Evolutionary conservation across 129 eudicot species (phyloP).

Genomic region (Apium graveolens): DNA sequence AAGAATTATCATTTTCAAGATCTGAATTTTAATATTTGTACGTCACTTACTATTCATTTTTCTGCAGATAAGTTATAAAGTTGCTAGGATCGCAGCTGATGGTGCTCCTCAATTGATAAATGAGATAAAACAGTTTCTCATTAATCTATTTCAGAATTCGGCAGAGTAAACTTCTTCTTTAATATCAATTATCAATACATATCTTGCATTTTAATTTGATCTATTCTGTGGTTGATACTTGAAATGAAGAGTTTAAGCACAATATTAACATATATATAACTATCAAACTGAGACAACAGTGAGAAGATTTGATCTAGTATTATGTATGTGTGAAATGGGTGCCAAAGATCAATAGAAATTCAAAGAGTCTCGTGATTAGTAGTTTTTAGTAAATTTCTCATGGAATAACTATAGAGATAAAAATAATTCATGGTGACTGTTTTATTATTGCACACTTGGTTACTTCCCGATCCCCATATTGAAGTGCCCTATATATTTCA

Average conservation of each 20-base stretch:
- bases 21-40: neutral
- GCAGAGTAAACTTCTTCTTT: conserved; percentile 54
- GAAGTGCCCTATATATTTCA: neutral
- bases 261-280: neutral
- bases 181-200: neutral
- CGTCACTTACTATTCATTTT: conserved; percentile 9
- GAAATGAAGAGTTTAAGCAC: neutral
- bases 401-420: neutral
- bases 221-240: neutral
- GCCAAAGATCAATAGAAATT: neutral
- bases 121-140: conserved; percentile 52
- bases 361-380: neutral
- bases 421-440: neutral
- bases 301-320: neutral
- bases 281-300: neutral
- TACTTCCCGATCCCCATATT: neutral
- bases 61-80: conserved; percentile 65
- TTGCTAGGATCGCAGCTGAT: conserved; percentile 76
- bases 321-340: neutral
- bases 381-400: neutral
- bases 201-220: neutral
- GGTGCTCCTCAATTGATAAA: conserved; percentile 55
- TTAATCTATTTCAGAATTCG: conserved; percentile 73
- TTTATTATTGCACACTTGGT: neutral
- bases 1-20: neutral